These are phyloP conservation scores for Tricholoma hemisulphureum DNA, from an alignment of 768 basidiomycete species.

Conservation along the genomic window DNA sequence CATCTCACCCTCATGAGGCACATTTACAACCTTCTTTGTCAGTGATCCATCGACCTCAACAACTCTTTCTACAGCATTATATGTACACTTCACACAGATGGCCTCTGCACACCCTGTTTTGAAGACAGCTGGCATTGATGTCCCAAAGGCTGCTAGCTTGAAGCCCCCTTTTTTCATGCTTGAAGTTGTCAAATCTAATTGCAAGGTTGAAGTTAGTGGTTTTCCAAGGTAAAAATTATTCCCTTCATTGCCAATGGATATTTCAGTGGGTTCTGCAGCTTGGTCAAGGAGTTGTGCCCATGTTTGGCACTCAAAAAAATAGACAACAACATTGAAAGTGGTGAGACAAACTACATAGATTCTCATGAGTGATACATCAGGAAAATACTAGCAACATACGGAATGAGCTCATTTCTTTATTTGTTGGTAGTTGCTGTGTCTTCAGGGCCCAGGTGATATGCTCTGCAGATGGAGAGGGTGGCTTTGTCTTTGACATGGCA, in stretches of 20 bases:
- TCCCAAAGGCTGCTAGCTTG: constrained; percentile 5
- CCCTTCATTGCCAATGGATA: neutral
- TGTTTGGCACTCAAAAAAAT: constrained; percentile 1
- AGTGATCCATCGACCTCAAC: constrained; percentile 1
- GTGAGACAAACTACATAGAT: neutral
- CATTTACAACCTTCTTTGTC: neutral
- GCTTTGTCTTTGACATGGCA: neutral
- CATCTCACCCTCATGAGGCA: constrained; percentile 1
- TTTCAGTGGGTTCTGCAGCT: neutral
- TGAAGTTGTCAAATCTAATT: constrained; percentile 2
- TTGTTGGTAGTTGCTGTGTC: neutral
- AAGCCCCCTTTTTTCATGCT: constrained; percentile 3
- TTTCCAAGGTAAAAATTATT: constrained; percentile 8
- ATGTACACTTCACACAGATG: constrained; percentile 5
- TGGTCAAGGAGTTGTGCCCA: constrained; percentile 5
- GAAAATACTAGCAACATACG: neutral
- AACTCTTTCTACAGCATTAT: constrained; percentile 4
- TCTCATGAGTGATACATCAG: neutral
- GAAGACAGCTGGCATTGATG: neutral
- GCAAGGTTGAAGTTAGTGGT: constrained; percentile 3
- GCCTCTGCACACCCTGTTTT: neutral
- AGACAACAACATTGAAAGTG: constrained; percentile 5
- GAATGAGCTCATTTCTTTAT: neutral
- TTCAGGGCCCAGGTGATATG: neutral
- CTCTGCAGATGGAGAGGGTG: neutral